Evolutionary conservation across 1,284 basidiomycete genomes (phyloP), one percentile per base, ranked within the genome.

Genomic region (Sanghuangporus baumii): DNA sequence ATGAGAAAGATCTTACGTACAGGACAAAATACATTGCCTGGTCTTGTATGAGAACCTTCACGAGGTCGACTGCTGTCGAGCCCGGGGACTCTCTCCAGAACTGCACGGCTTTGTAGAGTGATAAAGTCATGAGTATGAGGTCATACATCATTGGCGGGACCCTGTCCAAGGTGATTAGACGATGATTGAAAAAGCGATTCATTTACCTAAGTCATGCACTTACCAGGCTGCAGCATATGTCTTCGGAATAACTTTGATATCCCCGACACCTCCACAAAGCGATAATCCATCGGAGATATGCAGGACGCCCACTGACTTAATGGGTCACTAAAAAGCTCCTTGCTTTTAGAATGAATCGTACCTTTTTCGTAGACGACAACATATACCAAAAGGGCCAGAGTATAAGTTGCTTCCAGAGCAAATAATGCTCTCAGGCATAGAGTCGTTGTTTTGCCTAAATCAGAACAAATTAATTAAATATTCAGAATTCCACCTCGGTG

Each of bases 11-110:
- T 11, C 2, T 2, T n/a, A 41, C 55, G 11, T 23, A 56, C 55
- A 43, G 37, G 12, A 43, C 36, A 56, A 56, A 56, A 18, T 40
- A 56, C 37, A 56, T 38, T 9, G 40, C 40, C 55, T 56, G 55
- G 55, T 56, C 55, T 43, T 40, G 36, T 18, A 56, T 56, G 12
- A 56, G 37, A 16, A 56, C 37, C 37, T 56, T 56, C 37, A 56
- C 55, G 26, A 56, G 55, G 5, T 41, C 23, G 5, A 34, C 20
- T n/a, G 34, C 55, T 8, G 40, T 43, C 12, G 40, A 56, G 11
- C 55, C 55, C 8, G 36, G 8, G 1, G 55, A 41, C 55, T 56
- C 37, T 41, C 18, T 38, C 55, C 55, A 56, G 55, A 40, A 40
- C 37, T 40, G 9, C 20, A 56, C 55, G 16, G 55, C 55, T 36